Conservation (phyloP, 805 yeast species). For the Wickerhamiella dianesei region DNA sequence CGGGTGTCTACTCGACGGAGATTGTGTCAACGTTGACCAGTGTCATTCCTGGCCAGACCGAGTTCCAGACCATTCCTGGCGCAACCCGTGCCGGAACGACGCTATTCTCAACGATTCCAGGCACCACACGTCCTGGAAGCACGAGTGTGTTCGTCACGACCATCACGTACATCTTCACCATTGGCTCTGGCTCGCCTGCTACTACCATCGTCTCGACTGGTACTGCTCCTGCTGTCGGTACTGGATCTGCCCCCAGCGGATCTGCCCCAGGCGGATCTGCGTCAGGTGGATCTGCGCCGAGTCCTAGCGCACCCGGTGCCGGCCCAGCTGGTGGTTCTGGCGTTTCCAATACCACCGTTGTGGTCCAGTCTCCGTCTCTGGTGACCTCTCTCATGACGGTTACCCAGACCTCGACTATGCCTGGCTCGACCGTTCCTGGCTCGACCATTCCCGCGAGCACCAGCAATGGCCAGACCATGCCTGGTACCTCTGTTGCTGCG, state of each 20-base stretch:
- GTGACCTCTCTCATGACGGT: not conserved
- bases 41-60: constrained; percentile 4
- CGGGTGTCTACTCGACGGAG: constrained; percentile 5
- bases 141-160: not conserved
- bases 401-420: constrained; percentile 4
- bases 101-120: not conserved
- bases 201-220: too few species aligned
- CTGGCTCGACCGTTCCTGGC: constrained; percentile 6
- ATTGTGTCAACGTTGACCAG: constrained; percentile 1
- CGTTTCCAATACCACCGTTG: not conserved
- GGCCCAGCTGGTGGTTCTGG: not conserved
- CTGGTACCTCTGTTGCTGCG: constrained; percentile 14
- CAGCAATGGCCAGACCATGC: constrained; percentile 9
- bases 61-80: constrained; percentile 9
- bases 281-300: too few species aligned
- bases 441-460: constrained; percentile 6
- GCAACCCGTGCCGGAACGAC: constrained; percentile 9
- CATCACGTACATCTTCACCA: not conserved
- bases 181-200: too few species aligned
- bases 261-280: too few species aligned
- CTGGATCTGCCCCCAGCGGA: too few species aligned
- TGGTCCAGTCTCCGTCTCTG: not conserved
- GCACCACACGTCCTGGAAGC: not conserved
- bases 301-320: too few species aligned
- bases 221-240: too few species aligned